phyloP scores from a whole-genome alignment of 2,329 filamentous ascomycete species.

The Monosporascus ibericus region DNA sequence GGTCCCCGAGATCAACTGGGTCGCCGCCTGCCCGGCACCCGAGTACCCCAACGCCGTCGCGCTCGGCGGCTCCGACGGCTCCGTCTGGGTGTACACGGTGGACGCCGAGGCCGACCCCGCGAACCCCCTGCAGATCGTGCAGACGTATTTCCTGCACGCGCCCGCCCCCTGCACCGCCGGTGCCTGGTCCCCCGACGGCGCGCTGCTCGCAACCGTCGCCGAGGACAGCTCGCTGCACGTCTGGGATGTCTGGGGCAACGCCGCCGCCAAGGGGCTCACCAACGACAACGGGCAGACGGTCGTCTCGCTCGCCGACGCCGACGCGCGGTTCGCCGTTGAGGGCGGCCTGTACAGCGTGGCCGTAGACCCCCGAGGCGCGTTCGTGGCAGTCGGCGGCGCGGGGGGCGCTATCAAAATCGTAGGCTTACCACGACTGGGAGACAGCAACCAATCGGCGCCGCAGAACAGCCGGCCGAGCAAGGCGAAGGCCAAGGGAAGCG shows the following conservation, averaged over 20 bases:
- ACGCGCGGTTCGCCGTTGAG: constrained; percentile 88
- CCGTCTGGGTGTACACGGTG: constrained; percentile 93
- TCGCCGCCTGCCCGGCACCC: constrained; percentile 66
- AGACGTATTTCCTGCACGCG: constrained; percentile 90
- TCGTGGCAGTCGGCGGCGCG: constrained; percentile 82
- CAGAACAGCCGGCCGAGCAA: constrained; percentile 22
- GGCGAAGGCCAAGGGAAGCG: constrained; percentile 31
- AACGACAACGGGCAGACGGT: constrained; percentile 56
- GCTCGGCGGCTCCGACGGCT: constrained; percentile 82
- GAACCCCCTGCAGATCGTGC: constrained; percentile 69
- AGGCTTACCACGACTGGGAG: constrained; percentile 63
- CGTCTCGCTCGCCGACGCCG: constrained; percentile 68
- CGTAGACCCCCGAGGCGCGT: constrained; percentile 70
- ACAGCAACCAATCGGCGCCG: constrained; percentile 14
- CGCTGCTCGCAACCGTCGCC: constrained; percentile 77
- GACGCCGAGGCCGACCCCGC: constrained; percentile 51
- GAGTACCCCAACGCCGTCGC: constrained; percentile 75
- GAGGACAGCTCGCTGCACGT: constrained; percentile 88
- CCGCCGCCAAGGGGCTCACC: constrained; percentile 50
- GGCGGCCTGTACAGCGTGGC: constrained; percentile 87
- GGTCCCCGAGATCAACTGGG: constrained; percentile 93
- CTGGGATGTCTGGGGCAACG: constrained; percentile 83
- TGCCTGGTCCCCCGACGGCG: constrained; percentile 83
- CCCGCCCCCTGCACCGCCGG: constrained; percentile 74
- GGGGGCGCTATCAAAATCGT: constrained; percentile 81